Base-by-base conservation (phyloP, 306 rosid genomes). In the Cucurbita moschata region DNA sequence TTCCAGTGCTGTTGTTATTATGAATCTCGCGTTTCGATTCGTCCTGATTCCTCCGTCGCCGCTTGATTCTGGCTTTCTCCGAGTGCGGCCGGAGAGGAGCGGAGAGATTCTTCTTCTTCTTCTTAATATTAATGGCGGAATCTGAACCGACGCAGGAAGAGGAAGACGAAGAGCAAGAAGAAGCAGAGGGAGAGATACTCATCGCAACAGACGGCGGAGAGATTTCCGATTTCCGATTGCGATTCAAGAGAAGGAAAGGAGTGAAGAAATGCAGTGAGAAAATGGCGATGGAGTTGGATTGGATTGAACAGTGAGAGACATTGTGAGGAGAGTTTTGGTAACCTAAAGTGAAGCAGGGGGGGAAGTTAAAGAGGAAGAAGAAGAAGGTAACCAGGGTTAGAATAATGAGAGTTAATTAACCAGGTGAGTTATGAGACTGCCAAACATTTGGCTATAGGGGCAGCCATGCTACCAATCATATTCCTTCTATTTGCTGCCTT, bases 391-490 rank as follows among this genome's bases (percentile, higher is more conserved):
- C 72, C 53, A 76, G 4, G 59, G 38, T 38, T 85, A 74, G 72
- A 50, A 59, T 15, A 65, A 72, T 40, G 40, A 58, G 80, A 81
- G 81, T 84, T 73, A 81, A 76, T 73, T 82, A 85, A 89, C 97
- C 83, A 13, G 18, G 74, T 50, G 82, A 78, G 90, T 83, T 83
- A 83, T 59, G 66, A 26, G 66, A 78, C 26, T 77, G 80, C 84
- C 78, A 64, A 75, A 89, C 97, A 92, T 90, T 85, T 92, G 97
- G 81, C 96, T 71, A 47, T 47, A 39, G 79, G 77, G 53, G 12
- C 96, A 89, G 92, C 87, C 97, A 92, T 92, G 97, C 96, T 85
- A 8, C 96, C 95, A 89, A 88, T 88, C 44, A 55, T 57, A 74
- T 37, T 73, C 35, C 43, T 78, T 66, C 82, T 75, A 60, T 54